Conservation (phyloP, 805 yeast species). For the Naumovozyma baii region DNA sequence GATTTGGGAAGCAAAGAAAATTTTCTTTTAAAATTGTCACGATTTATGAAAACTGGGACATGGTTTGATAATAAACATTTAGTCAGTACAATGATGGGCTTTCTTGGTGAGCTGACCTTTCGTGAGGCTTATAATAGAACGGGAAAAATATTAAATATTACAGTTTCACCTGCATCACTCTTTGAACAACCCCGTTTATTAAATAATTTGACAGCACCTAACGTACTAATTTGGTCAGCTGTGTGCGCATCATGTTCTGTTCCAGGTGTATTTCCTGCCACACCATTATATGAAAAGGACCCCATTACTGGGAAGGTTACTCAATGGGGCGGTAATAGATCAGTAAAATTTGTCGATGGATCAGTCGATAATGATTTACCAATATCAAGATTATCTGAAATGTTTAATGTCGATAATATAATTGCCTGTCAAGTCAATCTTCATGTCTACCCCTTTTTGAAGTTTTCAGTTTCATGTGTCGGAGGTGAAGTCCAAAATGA, state of each 20-base stretch:
- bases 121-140: conserved; percentile 92
- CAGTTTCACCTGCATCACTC: conserved; percentile 83
- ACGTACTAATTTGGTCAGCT: conserved; percentile 77
- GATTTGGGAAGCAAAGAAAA: conserved; percentile 43
- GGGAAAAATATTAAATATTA: conserved; percentile 84
- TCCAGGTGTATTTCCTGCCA: conserved; percentile 84
- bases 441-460: conserved; percentile 83
- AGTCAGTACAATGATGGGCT: conserved; percentile 59
- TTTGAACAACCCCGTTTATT: conserved; percentile 86
- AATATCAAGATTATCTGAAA: conserved; percentile 77
- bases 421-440: conserved; percentile 97
- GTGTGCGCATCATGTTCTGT: conserved; percentile 91
- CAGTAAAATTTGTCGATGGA: conserved; percentile 86
- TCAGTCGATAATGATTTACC: conserved; percentile 94
- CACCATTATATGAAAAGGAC: conserved; percentile 76
- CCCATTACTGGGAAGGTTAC: conserved; percentile 59
- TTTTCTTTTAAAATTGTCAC: conserved; percentile 41
- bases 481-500: conserved; percentile 63
- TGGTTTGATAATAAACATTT: conserved; percentile 74
- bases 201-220: conserved; percentile 71
- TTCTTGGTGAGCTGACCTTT: conserved; percentile 85
- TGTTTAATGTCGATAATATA: conserved; percentile 95
- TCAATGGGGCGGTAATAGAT: conserved; percentile 67
- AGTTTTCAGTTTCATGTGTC: conserved; percentile 52
- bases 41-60: conserved; percentile 74